phyloP scores from a whole-genome alignment of 169 alveolate genomes.

The Plasmodium reichenowi region DNA sequence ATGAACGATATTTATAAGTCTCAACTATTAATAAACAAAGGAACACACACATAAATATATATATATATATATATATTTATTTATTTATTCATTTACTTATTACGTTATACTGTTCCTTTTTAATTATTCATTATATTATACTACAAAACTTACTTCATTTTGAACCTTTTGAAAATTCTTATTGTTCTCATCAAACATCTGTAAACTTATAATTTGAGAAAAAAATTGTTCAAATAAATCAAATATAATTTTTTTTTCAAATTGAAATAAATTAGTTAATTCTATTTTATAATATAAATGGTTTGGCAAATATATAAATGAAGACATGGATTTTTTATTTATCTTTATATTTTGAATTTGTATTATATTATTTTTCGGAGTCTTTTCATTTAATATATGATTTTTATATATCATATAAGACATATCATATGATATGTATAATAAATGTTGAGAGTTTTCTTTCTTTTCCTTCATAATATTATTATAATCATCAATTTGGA shows the following conservation, averaged over 20 bases:
- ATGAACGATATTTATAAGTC: too few relatives aligned
- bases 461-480: not conserved
- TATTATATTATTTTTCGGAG: not conserved
- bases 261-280: constrained; percentile 32
- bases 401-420: constrained; percentile 50
- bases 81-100: not conserved
- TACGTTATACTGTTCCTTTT: not conserved
- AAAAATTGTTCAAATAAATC: constrained; percentile 8
- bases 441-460: constrained; percentile 1
- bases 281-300: constrained; percentile 15
- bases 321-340: constrained; percentile 34
- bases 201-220: constrained; percentile 1
- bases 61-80: not conserved
- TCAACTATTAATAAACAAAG: too few relatives aligned
- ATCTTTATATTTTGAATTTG: constrained; percentile 6
- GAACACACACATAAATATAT: not conserved
- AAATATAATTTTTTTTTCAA: constrained; percentile 26
- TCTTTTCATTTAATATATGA: not conserved
- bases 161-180: constrained; percentile 11
- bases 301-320: constrained; percentile 27
- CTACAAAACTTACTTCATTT: constrained; percentile 24
- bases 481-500: not conserved
- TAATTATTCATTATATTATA: not conserved
- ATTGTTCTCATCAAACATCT: not conserved
- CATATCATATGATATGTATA: constrained; percentile 43